Evolutionary conservation across 805 yeast genomes (phyloP).

Genomic region (Saccharomyces kudriavzevii): DNA sequence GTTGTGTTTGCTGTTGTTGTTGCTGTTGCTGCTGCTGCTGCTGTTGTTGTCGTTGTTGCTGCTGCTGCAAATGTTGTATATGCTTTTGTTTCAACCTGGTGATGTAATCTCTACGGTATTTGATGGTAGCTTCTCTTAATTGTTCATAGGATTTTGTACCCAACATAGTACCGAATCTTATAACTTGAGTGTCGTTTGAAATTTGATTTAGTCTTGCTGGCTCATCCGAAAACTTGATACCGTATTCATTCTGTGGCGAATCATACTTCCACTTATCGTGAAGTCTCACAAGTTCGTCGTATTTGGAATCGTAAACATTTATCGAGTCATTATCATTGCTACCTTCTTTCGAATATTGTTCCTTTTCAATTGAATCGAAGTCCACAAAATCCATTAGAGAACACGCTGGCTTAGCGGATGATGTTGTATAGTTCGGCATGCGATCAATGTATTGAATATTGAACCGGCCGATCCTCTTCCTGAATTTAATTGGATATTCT

Average conservation of each 20-base stretch:
- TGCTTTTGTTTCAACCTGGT: conserved; percentile 31
- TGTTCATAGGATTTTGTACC: conserved; percentile 79
- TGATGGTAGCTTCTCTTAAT: conserved; percentile 58
- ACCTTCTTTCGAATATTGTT: conserved; percentile 7
- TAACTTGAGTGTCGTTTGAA: conserved; percentile 77
- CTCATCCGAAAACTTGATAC: conserved; percentile 56
- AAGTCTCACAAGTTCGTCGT: conserved; percentile 40
- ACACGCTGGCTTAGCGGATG: conserved; percentile 8
- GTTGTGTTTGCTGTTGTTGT: conserved; percentile 3
- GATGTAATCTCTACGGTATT: conserved; percentile 54
- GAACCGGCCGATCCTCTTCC: conserved; percentile 69
- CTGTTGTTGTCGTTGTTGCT: conserved; percentile 11
- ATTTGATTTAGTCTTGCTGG: conserved; percentile 80
- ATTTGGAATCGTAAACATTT: conserved; percentile 41
- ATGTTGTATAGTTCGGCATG: conserved; percentile 38
- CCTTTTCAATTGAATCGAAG: conserved; percentile 29
- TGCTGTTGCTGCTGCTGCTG: conserved; percentile 8
- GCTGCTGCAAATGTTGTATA: conserved; percentile 17
- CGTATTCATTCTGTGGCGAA: conserved; percentile 40
- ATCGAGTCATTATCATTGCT: conserved; percentile 16
- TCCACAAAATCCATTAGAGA: conserved; percentile 29
- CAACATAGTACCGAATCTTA: conserved; percentile 87
- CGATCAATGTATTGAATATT: conserved; percentile 71
- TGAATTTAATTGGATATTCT: conserved; percentile 46
- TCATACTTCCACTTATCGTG: conserved; percentile 65